These are phyloP conservation scores for Arctostaphylos glauca DNA, from an alignment of 148 eudicot species.

Conservation along the genomic window DNA sequence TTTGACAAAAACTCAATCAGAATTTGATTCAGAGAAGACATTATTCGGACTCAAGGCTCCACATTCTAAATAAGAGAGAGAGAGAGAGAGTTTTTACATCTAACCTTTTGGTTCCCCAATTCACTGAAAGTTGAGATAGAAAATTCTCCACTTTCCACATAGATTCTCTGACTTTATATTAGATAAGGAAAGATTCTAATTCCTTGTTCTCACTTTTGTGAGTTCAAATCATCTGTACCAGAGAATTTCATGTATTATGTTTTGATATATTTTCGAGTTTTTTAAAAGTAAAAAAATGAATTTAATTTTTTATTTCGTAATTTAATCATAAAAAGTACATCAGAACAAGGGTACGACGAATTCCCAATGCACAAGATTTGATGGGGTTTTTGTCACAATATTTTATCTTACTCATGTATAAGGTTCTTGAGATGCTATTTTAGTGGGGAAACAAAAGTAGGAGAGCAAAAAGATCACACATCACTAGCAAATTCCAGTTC, in stretches of 20 bases:
- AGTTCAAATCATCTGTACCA: no score
- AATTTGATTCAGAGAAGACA: no score
- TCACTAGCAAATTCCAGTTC: neutral
- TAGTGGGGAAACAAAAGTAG: neutral
- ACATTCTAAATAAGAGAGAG: no score
- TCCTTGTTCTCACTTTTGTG: neutral
- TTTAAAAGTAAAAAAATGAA: no score
- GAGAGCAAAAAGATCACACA: neutral
- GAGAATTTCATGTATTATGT: no score
- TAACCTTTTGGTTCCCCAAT: neutral
- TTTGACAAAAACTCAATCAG: no score
- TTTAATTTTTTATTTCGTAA: no score
- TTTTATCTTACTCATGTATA: neutral
- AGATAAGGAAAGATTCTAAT: constrained; percentile 3
- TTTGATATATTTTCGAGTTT: no score
- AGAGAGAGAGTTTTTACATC: neutral
- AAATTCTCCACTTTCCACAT: constrained; percentile 1
- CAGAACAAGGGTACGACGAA: no score
- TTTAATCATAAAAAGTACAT: no score
- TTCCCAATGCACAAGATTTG: no score
- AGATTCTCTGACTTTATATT: neutral
- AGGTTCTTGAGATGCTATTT: neutral
- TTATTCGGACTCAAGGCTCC: no score
- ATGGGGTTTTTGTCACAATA: neutral
- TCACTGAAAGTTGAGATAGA: neutral